Base-by-base conservation (phyloP, 108 stramenopile species). In the Cyclostephanos invisitatus region DNA sequence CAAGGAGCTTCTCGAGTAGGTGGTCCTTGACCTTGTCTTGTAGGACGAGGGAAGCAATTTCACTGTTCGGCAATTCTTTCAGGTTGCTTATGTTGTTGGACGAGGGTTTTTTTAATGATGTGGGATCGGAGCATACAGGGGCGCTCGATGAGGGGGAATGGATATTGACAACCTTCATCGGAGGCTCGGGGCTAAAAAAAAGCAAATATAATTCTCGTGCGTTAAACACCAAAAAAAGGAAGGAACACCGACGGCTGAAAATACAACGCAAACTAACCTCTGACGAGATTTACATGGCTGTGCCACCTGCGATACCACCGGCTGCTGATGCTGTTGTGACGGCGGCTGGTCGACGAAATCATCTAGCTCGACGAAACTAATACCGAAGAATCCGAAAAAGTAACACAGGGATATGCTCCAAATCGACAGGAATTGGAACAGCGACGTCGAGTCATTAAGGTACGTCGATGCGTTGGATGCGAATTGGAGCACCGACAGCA, bases 351-450 rank as follows among this genome's bases (percentile, higher is more conserved):
- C 44, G 54, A n/a, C 77, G 38, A 84, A 63, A 51, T 82, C 84
- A 62, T 83, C 78, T 29, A 72, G 64, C 78, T 92, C 89, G 44
- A 90, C 84, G 68, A 98, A 98, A 32, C 84, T 87, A 38, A 98
- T 92, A 38, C 97, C 97, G 80, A 97, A 98, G 84, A 98, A 98
- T 14, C 96, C 97, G 67, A 98, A 96, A 72, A 98, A 98, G 87
- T 97, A 98, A 68, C 87, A 85, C 46, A 97, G 56, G 74, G 84
- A 91, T 14, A 86, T 25, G 53, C 79, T 81, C 93, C 96, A 97
- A 32, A 87, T 80, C 18, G 88, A 67, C 61, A 97, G 54, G 57
- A 90, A 88, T 28, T 77, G 72, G 36, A 90, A 75, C 62, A 97
- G 53, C 18, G 80, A 70, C 36, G 72, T 65, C 1, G 84, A 77